These are phyloP conservation scores for Backusella liffmaniae DNA, from an alignment of 192 early-diverging fungal species.

Conservation along the genomic window DNA sequence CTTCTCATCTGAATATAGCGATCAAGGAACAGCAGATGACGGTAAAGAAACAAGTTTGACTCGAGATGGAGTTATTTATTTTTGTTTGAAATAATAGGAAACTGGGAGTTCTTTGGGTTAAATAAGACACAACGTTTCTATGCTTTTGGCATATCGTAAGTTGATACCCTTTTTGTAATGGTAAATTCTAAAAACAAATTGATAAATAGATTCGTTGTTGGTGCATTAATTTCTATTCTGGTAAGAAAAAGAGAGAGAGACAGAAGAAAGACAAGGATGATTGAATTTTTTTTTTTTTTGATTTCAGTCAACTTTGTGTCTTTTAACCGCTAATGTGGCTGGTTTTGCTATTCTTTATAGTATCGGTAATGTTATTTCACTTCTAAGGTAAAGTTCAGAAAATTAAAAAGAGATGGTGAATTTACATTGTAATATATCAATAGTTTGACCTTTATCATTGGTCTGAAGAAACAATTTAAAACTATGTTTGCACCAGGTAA, in stretches of 20 bases:
- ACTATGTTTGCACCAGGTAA: conserved; percentile 74
- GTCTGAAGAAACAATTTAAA: conserved; percentile 83
- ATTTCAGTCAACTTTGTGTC: conserved; percentile 51
- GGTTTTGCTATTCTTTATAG: conserved; percentile 92
- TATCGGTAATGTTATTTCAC: conserved; percentile 83
- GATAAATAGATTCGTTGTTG: conserved; percentile 67
- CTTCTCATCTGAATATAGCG: conserved; percentile 35
- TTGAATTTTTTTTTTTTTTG: neutral
- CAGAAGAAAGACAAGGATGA: neutral
- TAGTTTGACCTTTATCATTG: conserved; percentile 88
- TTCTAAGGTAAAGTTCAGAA: conserved; percentile 51
- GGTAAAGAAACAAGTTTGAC: conserved; percentile 21
- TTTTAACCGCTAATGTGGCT: conserved; percentile 56
- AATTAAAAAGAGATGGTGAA: neutral
- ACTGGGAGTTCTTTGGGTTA: conserved; percentile 47
- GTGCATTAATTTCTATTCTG: conserved; percentile 77
- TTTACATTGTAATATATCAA: neutral
- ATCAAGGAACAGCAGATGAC: conserved; percentile 54
- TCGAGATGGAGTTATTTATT: neutral
- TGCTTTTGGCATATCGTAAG: conserved; percentile 71
- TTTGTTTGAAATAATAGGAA: conserved; percentile 18
- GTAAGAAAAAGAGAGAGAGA: conserved; percentile 35
- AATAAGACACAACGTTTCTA: conserved; percentile 71
- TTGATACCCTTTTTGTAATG: neutral
- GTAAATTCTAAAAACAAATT: neutral